Evolutionary conservation across 2,329 filamentous ascomycete genomes (phyloP).

Genomic region (Scytalidium lignicola): DNA sequence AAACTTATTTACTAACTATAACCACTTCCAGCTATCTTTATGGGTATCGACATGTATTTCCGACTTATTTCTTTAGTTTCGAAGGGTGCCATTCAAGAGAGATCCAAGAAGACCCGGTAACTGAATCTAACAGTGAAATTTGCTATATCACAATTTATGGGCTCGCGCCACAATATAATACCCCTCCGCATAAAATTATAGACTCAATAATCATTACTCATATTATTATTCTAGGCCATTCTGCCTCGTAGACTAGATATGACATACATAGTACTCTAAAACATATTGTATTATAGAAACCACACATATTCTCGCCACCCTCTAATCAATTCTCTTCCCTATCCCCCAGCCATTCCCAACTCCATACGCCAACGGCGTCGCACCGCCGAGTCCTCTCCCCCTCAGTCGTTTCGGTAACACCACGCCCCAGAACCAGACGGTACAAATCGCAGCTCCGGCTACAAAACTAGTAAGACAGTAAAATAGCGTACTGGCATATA

Average conservation of each 20-base stretch:
- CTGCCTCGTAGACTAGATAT: background rate
- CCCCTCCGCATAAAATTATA: too few species aligned
- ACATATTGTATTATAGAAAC: background rate
- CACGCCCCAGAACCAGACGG: conserved; percentile 56
- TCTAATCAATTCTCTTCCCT: conserved; percentile 16
- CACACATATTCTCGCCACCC: background rate
- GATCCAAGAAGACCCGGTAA: conserved; percentile 3
- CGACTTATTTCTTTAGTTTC: conserved; percentile 22
- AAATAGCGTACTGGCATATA: conserved; percentile 59
- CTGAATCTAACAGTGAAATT: background rate
- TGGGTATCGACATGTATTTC: conserved; percentile 36
- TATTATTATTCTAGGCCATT: background rate
- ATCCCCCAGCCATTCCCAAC: conserved; percentile 18
- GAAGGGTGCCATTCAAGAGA: background rate
- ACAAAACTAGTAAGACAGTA: conserved; percentile 56
- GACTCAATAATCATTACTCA: background rate
- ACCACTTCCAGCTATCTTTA: conserved; percentile 30
- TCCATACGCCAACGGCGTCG: conserved; percentile 23
- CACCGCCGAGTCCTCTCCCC: conserved; percentile 17
- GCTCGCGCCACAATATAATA: too few species aligned
- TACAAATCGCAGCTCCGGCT: conserved; percentile 48
- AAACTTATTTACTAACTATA: background rate
- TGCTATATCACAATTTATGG: too few species aligned
- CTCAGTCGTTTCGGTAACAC: conserved; percentile 44
- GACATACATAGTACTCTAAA: background rate